Percentiles rank a stretch among this genome's conserved stretches.
phyloP scores from a whole-genome alignment of 106 monocot species.

The Iris macrosiphon region DNA sequence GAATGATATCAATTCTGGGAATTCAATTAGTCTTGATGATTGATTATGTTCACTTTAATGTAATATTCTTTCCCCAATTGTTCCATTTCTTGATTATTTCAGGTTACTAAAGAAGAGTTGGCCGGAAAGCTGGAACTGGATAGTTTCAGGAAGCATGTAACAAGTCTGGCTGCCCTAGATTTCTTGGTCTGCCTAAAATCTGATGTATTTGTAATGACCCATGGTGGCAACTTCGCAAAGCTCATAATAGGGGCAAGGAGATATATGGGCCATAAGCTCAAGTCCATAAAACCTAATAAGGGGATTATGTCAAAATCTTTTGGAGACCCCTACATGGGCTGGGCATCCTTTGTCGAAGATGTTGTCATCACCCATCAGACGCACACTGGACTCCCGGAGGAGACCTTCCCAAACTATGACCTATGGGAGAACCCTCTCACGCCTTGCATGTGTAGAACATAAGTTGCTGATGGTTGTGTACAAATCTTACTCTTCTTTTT shows the following conservation, averaged over 20 bases:
- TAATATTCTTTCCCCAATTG: no score
- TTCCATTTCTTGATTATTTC: background rate
- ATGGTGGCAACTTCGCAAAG: conserved; percentile 83
- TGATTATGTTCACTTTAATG: background rate
- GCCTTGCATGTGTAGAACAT: conserved; percentile 81
- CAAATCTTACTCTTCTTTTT: no score
- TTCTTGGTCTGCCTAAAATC: conserved; percentile 87
- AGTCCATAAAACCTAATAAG: conserved; percentile 90
- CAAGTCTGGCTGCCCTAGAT: conserved; percentile 80
- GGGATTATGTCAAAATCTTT: conserved; percentile 84
- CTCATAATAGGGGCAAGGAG: conserved; percentile 80
- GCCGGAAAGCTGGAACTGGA: conserved; percentile 77
- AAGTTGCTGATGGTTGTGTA: no score
- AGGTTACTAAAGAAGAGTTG: conserved; percentile 83
- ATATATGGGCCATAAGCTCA: conserved; percentile 73
- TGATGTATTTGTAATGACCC: conserved; percentile 91
- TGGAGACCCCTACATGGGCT: conserved; percentile 85
- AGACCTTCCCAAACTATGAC: conserved; percentile 77
- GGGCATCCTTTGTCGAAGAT: conserved; percentile 77
- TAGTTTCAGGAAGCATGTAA: conserved; percentile 80
- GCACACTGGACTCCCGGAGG: conserved; percentile 69
- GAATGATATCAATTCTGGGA: no score
- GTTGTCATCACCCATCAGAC: conserved; percentile 74
- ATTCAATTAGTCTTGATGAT: no score
- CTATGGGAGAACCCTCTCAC: conserved; percentile 90